Conservation (phyloP, 306 rosid genomes). For the Macrotyloma uniflorum region DNA sequence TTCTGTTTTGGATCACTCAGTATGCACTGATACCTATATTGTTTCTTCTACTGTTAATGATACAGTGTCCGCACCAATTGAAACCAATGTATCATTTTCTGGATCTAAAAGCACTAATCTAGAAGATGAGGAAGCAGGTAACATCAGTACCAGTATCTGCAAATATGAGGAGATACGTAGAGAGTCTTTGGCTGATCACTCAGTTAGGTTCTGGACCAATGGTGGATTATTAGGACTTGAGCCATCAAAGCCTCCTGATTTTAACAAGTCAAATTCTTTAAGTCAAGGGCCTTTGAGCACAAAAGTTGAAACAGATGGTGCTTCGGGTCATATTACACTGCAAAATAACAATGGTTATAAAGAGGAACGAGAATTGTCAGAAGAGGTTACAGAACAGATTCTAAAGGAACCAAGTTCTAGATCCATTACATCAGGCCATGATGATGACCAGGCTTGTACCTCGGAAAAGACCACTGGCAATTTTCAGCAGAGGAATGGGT, state of each 20-base stretch:
- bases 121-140: constrained; percentile 47
- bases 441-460: constrained; percentile 44
- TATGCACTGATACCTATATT: constrained; percentile 22
- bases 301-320: constrained; percentile 42
- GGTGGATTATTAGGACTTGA: constrained; percentile 97
- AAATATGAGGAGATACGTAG: constrained; percentile 53
- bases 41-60: constrained; percentile 34
- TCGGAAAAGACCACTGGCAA: constrained; percentile 34
- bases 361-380: constrained; percentile 33
- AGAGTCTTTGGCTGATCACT: constrained; percentile 53
- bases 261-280: constrained; percentile 53
- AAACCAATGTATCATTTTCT: constrained; percentile 37
- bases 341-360: constrained; percentile 44
- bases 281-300: constrained; percentile 42
- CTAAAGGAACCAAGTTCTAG: constrained; percentile 47
- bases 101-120: constrained; percentile 41
- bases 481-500: constrained; percentile 41
- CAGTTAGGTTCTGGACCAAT: constrained; percentile 88
- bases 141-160: constrained; percentile 36
- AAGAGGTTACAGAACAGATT: constrained; percentile 36
- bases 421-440: constrained; percentile 40
- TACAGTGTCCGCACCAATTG: constrained; percentile 47
- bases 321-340: constrained; percentile 38
- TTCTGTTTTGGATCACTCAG: constrained; percentile 45
- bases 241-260: constrained; percentile 95